Base-by-base conservation (phyloP, 305 asterid genomes). In the Fraxinus greggii region DNA sequence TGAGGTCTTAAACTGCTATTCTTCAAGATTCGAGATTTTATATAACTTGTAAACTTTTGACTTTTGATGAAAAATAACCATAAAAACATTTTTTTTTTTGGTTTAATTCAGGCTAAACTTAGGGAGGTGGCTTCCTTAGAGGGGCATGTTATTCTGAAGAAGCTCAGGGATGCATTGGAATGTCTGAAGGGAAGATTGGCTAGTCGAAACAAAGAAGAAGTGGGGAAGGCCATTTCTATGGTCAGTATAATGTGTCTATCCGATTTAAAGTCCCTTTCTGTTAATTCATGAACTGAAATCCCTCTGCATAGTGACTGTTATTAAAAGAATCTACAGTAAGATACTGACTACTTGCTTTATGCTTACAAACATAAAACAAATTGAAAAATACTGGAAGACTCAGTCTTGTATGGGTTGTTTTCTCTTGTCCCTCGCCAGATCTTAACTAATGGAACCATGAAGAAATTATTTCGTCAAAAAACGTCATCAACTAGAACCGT, bases 131-230 rank as follows among this genome's bases (percentile, higher is more conserved):
- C 97, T 48, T 93, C 98, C 7, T 86, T 95, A 67, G 99, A 95
- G 84, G 99, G 99, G 76, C 98, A 94, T 48, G 98, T 95, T 83
- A 97, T 94, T 88, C 85, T 95, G 84, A 95, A 95, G 93, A 95
- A 95, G 91, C 99, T 95, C 32, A 92, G 99, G 86, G 99, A 95
- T 84, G 98, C 97, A 42, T 73, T 95, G 87, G 98, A 95, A 88
- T 92, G 78, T 85, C 77, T 94, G 88, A 90, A 88, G 91, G 97
- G 97, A 84, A 88, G 93, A 86, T 86, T 93, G 87, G 91, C 93
- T 1, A 97, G 99, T 75, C 91, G 70, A 73, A 92, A 94, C 87
- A 95, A 93, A 85, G 94, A 94, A 72, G 99, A 92, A 38, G 97
- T 93, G 72, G 98, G 90, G 83, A 94, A 79, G 83, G 97, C 98